Conservation (phyloP, 1,284 basidiomycete species). For the Trichosporon asahii region DNA sequence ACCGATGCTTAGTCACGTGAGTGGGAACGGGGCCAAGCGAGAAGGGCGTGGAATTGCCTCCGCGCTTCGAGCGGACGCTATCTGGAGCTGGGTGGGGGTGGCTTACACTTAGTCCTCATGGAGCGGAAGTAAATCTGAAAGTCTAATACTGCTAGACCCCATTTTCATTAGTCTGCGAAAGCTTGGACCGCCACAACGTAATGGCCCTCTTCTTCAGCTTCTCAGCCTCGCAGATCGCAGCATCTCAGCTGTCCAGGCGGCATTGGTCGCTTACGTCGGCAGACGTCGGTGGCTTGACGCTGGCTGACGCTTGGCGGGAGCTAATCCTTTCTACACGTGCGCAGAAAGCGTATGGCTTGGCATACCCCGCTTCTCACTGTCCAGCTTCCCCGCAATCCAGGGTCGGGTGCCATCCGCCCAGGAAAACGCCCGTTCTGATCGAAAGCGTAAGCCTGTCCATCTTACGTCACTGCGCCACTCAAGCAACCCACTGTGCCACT, state of each 20-base stretch:
- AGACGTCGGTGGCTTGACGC: too few relatives aligned
- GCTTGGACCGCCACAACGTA: too few relatives aligned
- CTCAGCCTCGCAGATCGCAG: too few relatives aligned
- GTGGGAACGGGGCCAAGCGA: not conserved
- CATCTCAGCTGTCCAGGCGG: too few relatives aligned
- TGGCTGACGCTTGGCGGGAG: too few relatives aligned
- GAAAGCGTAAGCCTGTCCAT: not conserved
- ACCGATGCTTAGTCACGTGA: not conserved
- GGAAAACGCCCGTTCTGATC: not conserved
- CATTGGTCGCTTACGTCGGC: too few relatives aligned
- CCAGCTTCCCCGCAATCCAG: not conserved
- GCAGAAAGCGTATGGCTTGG: not conserved
- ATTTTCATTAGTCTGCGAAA: too few relatives aligned
- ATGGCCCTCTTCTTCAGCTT: too few relatives aligned
- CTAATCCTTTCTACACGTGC: too few relatives aligned
- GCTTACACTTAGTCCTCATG: too few relatives aligned
- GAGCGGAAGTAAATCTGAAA: too few relatives aligned
- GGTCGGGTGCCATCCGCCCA: not conserved
- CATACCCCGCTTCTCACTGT: not conserved
- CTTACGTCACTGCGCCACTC: not conserved
- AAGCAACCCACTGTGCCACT: not conserved
- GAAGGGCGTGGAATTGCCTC: not conserved
- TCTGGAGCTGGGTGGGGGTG: not conserved
- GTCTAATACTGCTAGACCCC: too few relatives aligned
- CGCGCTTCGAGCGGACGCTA: not conserved